Conservation (phyloP, 805 yeast genomes). For the Pichia californica region DNA sequence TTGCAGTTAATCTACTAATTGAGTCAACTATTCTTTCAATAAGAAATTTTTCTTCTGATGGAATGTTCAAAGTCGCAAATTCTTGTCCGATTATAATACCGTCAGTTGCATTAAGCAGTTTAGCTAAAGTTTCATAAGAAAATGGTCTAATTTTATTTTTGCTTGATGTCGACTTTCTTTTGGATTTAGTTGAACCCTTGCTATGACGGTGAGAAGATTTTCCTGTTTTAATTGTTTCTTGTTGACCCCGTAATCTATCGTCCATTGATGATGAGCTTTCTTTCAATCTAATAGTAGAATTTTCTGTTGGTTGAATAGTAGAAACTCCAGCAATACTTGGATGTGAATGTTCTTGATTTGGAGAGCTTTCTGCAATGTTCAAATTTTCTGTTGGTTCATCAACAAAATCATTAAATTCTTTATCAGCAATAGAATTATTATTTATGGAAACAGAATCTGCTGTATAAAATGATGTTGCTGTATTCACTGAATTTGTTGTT, state of each 20-base stretch:
- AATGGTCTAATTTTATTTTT: slow-evolving; percentile 27
- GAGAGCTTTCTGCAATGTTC: neutral
- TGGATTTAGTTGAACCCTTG: slow-evolving; percentile 6
- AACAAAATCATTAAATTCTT: neutral
- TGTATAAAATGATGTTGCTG: slow-evolving; percentile 13
- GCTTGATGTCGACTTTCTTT: slow-evolving; percentile 9
- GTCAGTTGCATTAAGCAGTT: slow-evolving; percentile 49
- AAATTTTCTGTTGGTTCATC: slow-evolving; percentile 3
- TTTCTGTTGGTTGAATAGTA: neutral
- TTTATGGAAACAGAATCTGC: slow-evolving; percentile 6
- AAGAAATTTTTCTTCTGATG: slow-evolving; percentile 67
- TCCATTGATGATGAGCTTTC: neutral
- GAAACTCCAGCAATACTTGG: neutral
- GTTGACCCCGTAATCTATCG: no score
- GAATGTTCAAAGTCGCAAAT: slow-evolving; percentile 66
- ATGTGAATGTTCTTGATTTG: neutral
- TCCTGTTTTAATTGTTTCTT: slow-evolving; percentile 2
- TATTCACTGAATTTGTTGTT: slow-evolving; percentile 2
- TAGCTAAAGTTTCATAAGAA: slow-evolving; percentile 40
- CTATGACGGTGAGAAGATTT: neutral
- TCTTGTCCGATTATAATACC: slow-evolving; percentile 63
- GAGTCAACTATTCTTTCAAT: slow-evolving; percentile 84
- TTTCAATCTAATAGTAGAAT: neutral
- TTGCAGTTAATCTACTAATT: slow-evolving; percentile 77
- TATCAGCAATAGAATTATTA: neutral